phyloP scores from a whole-genome alignment of 2,329 filamentous ascomycete species.

The Cytospora mali region DNA sequence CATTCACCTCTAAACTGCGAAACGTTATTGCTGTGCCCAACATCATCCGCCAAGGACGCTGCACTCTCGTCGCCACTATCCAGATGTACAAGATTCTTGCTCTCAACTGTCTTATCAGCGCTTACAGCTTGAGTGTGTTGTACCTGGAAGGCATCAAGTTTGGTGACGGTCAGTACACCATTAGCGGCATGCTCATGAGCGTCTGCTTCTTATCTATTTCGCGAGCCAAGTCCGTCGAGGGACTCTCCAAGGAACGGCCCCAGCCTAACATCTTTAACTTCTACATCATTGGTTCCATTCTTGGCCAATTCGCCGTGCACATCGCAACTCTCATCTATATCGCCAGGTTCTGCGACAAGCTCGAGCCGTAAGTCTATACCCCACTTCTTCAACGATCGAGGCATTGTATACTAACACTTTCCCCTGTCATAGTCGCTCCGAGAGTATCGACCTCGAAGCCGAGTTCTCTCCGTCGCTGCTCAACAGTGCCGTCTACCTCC shows the following conservation, averaged over 20 bases:
- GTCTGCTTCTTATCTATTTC: slow-evolving; percentile 99
- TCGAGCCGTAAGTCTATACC: slow-evolving; percentile 72
- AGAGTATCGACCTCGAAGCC: slow-evolving; percentile 83
- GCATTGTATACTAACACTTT: slow-evolving; percentile 34
- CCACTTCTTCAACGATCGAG: neutral
- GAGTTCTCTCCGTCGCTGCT: slow-evolving; percentile 92
- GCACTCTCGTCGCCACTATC: slow-evolving; percentile 95
- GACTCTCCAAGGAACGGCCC: slow-evolving; percentile 92
- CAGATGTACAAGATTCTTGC: slow-evolving; percentile 99
- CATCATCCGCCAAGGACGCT: slow-evolving; percentile 96
- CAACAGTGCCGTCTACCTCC: slow-evolving; percentile 94
- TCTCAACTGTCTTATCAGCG: slow-evolving; percentile 95
- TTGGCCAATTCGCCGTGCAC: slow-evolving; percentile 96
- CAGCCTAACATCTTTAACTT: slow-evolving; percentile 99
- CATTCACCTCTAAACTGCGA: slow-evolving; percentile 95
- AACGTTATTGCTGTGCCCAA: slow-evolving; percentile 98
- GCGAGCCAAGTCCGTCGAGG: slow-evolving; percentile 93
- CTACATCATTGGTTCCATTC: slow-evolving; percentile 97
- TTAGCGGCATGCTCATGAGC: slow-evolving; percentile 99
- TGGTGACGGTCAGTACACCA: slow-evolving; percentile 95
- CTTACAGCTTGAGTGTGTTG: slow-evolving; percentile 93
- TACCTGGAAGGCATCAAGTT: slow-evolving; percentile 99
- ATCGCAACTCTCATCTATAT: slow-evolving; percentile 94
- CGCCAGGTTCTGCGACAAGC: slow-evolving; percentile 80
- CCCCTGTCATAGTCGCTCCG: slow-evolving; percentile 45